A percentile compares a stretch with the other conserved stretches of the same genome.
Conservation (phyloP, 176 grass and related monocot genomes). For the Rhynchospora breviuscula region DNA sequence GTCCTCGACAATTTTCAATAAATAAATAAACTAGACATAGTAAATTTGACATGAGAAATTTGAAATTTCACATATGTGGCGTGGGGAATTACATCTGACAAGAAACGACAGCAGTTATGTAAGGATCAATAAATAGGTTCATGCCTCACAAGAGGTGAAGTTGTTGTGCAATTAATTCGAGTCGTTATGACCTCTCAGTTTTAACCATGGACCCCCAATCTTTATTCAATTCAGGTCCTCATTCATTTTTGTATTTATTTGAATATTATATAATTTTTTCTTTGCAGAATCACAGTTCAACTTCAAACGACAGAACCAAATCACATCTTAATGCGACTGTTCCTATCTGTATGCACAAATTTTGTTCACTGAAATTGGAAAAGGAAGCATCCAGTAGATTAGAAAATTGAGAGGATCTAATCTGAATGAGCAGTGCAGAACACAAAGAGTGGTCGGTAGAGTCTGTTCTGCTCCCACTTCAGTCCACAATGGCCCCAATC, state of each 20-base stretch:
- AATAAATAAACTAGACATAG: neutral
- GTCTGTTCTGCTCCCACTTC: neutral
- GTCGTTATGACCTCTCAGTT: neutral
- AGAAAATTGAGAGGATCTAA: neutral
- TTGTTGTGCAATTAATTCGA: constrained; percentile 14
- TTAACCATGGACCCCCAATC: neutral
- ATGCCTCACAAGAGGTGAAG: constrained; percentile 5
- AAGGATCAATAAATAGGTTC: constrained; percentile 14
- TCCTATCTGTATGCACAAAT: neutral
- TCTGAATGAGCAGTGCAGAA: neutral
- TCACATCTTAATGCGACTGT: neutral
- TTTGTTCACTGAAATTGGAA: neutral
- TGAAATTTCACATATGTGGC: neutral
- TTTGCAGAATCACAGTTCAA: neutral
- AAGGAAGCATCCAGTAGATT: neutral
- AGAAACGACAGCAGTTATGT: neutral
- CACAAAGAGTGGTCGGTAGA: neutral
- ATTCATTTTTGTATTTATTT: neutral
- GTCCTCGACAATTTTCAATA: neutral
- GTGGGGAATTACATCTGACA: neutral
- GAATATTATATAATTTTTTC: neutral
- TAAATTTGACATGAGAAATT: neutral
- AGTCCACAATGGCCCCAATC: neutral
- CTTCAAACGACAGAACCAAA: neutral
- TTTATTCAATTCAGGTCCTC: neutral